Base-by-base conservation (phyloP, 169 alveolate genomes). In the Plasmodium billcollinsi region DNA sequence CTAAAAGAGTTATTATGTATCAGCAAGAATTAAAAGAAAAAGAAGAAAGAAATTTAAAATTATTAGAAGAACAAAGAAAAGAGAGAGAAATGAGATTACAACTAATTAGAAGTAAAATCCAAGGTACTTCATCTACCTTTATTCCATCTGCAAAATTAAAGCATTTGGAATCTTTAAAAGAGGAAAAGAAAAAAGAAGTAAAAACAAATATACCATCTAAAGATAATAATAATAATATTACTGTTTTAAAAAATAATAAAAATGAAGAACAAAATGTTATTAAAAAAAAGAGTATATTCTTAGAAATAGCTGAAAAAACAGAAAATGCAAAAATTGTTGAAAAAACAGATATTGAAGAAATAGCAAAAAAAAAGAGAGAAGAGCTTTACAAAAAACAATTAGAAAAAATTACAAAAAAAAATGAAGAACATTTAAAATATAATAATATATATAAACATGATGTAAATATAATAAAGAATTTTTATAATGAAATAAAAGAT, bases 321-420 rank as follows among this genome's bases (percentile, higher is more conserved):
- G 92, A 85, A 85, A 85, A 85, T 71, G 92, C 88, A 11, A 85
- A 85, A 61, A 85, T 85, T 61, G 74, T 72, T n/a, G 92, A 85
- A 47, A 85, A 71, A 61, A n/a, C 49, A 63, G 92, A 85, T 50
- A 71, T 70, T 2, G 92, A 85, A 63, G 92, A 85, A 85, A 49
- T 70, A 11, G 47, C 88, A 1, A 85, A 70, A 52, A 85, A 72
- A 63, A 85, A 54, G 20, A 61, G 76, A 71, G 88, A 85, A 71
- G 92, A 85, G 49, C 9, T 85, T 9, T 72, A 85, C 29, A 63
- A 61, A 85, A 72, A 70, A 50, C 92, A 85, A 18, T 33, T 85
- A 29, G 88, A 85, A 15, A 85, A 85, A 85, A 85, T 85, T 8
- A 59, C 65, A n/a, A 85, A 62, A 54, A 45, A 50, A 58, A 85